Base-by-base conservation (phyloP, 2,329 filamentous ascomycete species). In the Penicillium sp. region DNA sequence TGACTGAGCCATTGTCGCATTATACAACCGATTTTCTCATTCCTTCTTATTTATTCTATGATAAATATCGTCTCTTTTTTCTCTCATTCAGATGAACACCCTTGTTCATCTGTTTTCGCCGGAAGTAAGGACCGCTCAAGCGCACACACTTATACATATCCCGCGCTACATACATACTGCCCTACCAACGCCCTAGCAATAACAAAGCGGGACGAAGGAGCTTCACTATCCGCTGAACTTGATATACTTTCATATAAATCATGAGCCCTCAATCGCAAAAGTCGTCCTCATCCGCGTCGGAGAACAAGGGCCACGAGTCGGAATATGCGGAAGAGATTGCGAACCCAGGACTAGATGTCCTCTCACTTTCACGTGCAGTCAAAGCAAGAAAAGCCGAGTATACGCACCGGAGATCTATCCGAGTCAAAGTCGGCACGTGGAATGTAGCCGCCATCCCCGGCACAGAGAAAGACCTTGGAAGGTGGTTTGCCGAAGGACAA, bases 361-460 rank as follows among this genome's bases (percentile, higher is more conserved):
- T 65, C 43, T 80, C 79, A 30, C 74, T 87, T 8, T 78, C 79
- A 2, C 79, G 82, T 49, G 81, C 80, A 2, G 72, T 97, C 36
- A 83, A 87, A 67, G 85, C 88, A 36, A 84, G 94, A 50, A 84
- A 86, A 65, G 76, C 83, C 45, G 92, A 97, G 71, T 99, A 92
- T 70, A 87, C 88, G 26, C 84, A 86, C 35, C 83, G 86, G 40
- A 86, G 86, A 69, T 82, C 82, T 47, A 84, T 96, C 63, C 87
- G 86, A 61, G 83, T 99, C 72, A 97, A 97, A 74, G 82, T 99
- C 47, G 94, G 93, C 39, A 88, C 90, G 0, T 99, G 94, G 94
- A 99, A 99, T 73, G 90, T 96, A 14, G 94, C 91, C 4, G 86
- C 88, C 1, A 86, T 89, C 60, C 85, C 89, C 11, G 91, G 89